A percentile compares a stretch with the other conserved stretches of the same genome.
Conservation (phyloP, 2,329 filamentous ascomycete species). For the Magnaporthiopsis rhizophila region DNA sequence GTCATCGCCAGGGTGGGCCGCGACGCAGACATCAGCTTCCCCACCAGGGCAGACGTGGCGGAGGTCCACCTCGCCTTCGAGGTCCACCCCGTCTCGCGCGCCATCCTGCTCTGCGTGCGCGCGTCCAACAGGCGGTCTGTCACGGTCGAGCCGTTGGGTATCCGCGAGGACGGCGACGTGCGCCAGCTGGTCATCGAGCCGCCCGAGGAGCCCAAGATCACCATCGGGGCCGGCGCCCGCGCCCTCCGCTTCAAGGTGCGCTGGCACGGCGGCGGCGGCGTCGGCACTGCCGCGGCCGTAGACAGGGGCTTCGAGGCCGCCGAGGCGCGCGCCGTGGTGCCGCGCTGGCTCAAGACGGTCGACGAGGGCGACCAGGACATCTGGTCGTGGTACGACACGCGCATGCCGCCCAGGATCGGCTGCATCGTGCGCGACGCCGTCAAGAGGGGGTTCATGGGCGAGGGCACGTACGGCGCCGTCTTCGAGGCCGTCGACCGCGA, state of each 20-base stretch:
- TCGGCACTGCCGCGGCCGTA: neutral
- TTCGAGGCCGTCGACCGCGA: neutral
- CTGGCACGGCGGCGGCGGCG: neutral
- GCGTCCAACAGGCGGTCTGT: neutral
- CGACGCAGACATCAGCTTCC: neutral
- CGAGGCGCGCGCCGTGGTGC: neutral
- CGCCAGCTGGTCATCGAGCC: neutral
- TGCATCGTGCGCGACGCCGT: neutral
- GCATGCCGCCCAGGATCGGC: neutral
- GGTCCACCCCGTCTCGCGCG: neutral
- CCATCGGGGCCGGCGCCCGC: neutral
- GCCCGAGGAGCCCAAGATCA: neutral
- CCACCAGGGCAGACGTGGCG: neutral
- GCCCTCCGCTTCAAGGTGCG: neutral
- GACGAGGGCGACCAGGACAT: neutral
- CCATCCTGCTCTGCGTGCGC: neutral
- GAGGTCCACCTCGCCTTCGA: slow-evolving; percentile 1
- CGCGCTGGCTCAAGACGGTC: neutral
- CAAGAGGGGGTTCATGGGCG: neutral
- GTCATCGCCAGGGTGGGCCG: neutral
- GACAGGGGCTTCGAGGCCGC: neutral
- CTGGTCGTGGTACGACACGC: neutral
- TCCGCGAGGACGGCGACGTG: neutral
- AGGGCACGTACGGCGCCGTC: neutral
- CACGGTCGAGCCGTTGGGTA: neutral